Percentiles rank a stretch among this genome's conserved stretches.
These are phyloP conservation scores for Solanum lycopersicoides DNA, from an alignment of 257 asterid genomes.

Conservation along the genomic window DNA sequence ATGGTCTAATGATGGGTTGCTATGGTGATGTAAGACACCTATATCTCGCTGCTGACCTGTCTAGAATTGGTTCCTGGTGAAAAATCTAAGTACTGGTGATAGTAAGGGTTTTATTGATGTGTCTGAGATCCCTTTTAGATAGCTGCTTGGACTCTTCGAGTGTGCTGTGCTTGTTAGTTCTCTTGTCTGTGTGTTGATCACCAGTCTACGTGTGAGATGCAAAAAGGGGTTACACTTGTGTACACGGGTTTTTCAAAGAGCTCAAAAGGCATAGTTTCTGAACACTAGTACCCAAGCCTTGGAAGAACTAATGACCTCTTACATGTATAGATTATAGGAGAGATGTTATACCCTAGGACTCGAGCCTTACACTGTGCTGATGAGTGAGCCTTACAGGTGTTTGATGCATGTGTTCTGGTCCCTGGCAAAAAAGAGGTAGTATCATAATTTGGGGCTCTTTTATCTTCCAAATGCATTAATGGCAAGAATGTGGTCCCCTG, in stretches of 20 bases:
- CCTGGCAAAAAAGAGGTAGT: background rate
- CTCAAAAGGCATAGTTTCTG: background rate
- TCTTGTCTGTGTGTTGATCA: background rate
- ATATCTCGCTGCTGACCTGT: background rate
- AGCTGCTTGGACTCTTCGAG: background rate
- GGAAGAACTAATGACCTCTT: background rate
- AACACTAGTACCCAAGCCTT: background rate
- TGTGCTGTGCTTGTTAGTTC: background rate
- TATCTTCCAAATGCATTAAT: background rate
- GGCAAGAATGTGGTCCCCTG: background rate
- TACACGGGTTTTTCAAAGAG: background rate
- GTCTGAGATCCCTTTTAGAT: background rate
- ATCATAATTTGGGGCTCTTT: background rate
- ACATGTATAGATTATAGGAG: background rate
- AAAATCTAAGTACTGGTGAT: background rate
- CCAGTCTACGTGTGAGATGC: background rate
- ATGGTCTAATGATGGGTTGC: background rate
- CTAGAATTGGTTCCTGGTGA: background rate
- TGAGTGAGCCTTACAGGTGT: background rate
- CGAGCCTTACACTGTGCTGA: background rate
- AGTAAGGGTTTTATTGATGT: background rate
- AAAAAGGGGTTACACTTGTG: background rate
- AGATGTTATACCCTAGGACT: background rate
- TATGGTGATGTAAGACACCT: background rate
- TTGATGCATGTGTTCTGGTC: background rate